These are phyloP conservation scores for Ustilago curta DNA, from an alignment of 1,284 basidiomycete species.

Conservation along the genomic window DNA sequence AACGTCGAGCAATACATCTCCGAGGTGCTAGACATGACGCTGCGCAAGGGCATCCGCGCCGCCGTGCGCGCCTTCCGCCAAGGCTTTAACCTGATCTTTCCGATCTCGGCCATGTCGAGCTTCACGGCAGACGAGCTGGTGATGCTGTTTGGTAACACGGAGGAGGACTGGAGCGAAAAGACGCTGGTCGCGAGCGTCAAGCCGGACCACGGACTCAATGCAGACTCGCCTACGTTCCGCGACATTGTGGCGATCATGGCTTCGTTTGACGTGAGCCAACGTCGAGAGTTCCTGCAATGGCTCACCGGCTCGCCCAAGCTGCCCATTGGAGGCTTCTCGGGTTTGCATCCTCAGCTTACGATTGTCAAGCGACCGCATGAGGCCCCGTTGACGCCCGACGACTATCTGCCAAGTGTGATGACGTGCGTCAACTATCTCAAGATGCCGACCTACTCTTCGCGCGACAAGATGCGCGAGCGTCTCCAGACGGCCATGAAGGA, in stretches of 20 bases:
- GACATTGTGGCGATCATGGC: constrained; percentile 89
- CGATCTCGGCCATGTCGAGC: constrained; percentile 85
- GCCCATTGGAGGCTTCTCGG: constrained; percentile 92
- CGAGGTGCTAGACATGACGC: constrained; percentile 71
- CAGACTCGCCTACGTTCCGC: constrained; percentile 88
- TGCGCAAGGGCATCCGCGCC: constrained; percentile 63
- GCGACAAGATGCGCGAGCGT: constrained; percentile 61
- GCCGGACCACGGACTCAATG: constrained; percentile 97
- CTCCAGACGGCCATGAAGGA: constrained; percentile 65
- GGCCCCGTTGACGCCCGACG: constrained; percentile 80
- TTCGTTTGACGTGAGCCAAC: constrained; percentile 78
- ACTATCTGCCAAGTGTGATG: constrained; percentile 97
- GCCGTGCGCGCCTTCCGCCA: constrained; percentile 69
- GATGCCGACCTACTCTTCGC: constrained; percentile 64
- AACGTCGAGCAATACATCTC: constrained; percentile 90
- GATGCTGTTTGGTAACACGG: constrained; percentile 91
- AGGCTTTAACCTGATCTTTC: constrained; percentile 81
- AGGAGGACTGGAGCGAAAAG: constrained; percentile 75
- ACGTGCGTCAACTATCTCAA: constrained; percentile 85
- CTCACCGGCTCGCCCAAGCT: constrained; percentile 84
- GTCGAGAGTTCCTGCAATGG: constrained; percentile 93
- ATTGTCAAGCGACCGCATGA: constrained; percentile 98
- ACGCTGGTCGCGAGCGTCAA: constrained; percentile 91
- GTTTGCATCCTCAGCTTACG: constrained; percentile 91
- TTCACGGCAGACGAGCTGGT: constrained; percentile 94